phyloP scores from a whole-genome alignment of 441 rosid genomes.

The Populus hybrid region DNA sequence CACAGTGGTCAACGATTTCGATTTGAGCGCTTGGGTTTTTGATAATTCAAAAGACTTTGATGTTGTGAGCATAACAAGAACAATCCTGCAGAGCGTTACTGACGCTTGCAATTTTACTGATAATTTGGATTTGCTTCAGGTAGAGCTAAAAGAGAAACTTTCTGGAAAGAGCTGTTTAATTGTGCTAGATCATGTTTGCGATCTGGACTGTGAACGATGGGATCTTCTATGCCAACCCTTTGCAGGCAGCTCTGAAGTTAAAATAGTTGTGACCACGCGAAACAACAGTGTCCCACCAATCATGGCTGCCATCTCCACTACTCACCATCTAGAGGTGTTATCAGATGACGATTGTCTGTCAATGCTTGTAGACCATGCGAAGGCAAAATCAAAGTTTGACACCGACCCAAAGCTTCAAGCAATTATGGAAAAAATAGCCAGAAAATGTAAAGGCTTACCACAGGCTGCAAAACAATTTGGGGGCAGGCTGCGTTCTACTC shows the following conservation, averaged over 20 bases:
- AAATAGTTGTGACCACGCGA: constrained; percentile 3
- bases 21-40: constrained; percentile 5
- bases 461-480: constrained; percentile 1
- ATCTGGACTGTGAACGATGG: constrained; percentile 6
- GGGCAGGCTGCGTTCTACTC: neutral
- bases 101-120: neutral
- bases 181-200: constrained; percentile 2
- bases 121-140: constrained; percentile 5
- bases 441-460: constrained; percentile 12
- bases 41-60: constrained; percentile 7
- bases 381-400: neutral
- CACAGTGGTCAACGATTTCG: neutral
- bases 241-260: constrained; percentile 4
- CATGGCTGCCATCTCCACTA: constrained; percentile 7
- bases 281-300: constrained; percentile 8
- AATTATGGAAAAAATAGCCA: neutral
- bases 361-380: constrained; percentile 11
- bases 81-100: neutral
- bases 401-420: neutral
- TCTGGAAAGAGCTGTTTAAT: constrained; percentile 10
- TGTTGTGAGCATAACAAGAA: constrained; percentile 10
- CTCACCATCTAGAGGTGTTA: neutral
- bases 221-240: constrained; percentile 5
- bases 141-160: constrained; percentile 1
- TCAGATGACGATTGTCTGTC: constrained; percentile 8